Base-by-base conservation (phyloP, 164 flowering plant species). In the Magnolia kwangsiensis region DNA sequence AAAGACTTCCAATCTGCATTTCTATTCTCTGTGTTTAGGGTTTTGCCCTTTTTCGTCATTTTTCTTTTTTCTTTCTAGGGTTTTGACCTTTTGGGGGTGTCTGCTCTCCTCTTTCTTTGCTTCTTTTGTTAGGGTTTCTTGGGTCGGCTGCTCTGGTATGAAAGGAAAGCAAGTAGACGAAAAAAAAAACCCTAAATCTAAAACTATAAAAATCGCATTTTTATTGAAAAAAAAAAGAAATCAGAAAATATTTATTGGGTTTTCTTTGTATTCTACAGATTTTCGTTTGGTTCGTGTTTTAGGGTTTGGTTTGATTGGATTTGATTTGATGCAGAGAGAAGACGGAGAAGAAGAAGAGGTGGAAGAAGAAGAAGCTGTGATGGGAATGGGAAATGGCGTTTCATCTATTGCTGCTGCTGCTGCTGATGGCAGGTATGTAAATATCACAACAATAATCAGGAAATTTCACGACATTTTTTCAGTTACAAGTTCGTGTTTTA, bases 41-140 rank as follows among this genome's bases (percentile, higher is more conserved):
- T 11, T 55, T 55, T 55, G 13, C 61, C 16, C 61, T 16, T 16
- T 55, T 55, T 9, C 18, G 61, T 11, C 51, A 31, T 37, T 21
- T 3, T n/a, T 64, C 29, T 51, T 13, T 13, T 70, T 23, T 65
- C 20, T 37, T 55, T 69, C 74, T 80, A 77, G 82, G 77, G 77
- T 80, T 80, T 59, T 55, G 18, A 13, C 59, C 18, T 65, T 64
- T 29, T 71, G 61, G 75, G 67, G 75, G 75, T 67, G 3, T 58
- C 37, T 75, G 55, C 23, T 21, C 21, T 72, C 59, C 61, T 13
- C 45, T 29, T 2, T 11, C 23, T 45, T 14, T 16, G 20, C 13
- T 4, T 21, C 71, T 29, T 1, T 16, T 55, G 16, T 55, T 11
- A 16, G 61, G 61, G 45, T 37, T 55, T 55, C 18, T 55, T 3